Evolutionary conservation across 371 early-diverging fungal species (phyloP).

Genomic region (Chytridium lagenaria): DNA sequence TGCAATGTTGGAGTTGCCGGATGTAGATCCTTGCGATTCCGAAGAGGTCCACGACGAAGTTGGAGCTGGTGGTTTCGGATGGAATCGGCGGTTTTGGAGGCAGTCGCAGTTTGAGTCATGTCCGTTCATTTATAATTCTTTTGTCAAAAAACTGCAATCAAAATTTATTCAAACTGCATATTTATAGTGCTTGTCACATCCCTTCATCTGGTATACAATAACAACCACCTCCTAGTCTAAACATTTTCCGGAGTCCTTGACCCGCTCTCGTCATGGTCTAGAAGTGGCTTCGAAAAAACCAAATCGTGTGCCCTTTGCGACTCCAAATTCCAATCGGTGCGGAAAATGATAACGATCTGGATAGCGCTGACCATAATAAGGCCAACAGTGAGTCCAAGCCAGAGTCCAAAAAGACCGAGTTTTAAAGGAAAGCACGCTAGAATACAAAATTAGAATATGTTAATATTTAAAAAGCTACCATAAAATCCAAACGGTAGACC

Average conservation of each 20-base stretch:
- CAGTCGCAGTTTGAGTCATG: no score
- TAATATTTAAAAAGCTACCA: constrained; percentile 7
- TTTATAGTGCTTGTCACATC: background rate
- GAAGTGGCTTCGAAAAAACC: background rate
- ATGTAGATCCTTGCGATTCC: background rate
- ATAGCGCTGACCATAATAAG: constrained; percentile 36
- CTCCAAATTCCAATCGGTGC: constrained; percentile 46
- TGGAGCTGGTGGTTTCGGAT: background rate
- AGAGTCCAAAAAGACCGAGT: constrained; percentile 46
- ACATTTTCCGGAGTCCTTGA: constrained; percentile 1
- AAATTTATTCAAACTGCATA: background rate
- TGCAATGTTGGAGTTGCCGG: background rate
- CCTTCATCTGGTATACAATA: no score
- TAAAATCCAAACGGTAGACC: constrained; percentile 52
- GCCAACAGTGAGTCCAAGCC: constrained; percentile 52
- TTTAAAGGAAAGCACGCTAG: constrained; percentile 36
- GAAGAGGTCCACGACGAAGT: background rate
- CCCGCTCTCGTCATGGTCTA: background rate
- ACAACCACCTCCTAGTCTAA: no score
- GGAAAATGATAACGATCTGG: constrained; percentile 32
- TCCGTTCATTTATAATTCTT: no score
- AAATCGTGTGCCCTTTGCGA: constrained; percentile 32
- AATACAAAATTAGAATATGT: background rate
- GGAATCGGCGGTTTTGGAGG: background rate
- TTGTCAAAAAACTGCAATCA: no score